These are phyloP conservation scores for Tubosaeta sp. DNA, from an alignment of 768 basidiomycete genomes.

Conservation along the genomic window DNA sequence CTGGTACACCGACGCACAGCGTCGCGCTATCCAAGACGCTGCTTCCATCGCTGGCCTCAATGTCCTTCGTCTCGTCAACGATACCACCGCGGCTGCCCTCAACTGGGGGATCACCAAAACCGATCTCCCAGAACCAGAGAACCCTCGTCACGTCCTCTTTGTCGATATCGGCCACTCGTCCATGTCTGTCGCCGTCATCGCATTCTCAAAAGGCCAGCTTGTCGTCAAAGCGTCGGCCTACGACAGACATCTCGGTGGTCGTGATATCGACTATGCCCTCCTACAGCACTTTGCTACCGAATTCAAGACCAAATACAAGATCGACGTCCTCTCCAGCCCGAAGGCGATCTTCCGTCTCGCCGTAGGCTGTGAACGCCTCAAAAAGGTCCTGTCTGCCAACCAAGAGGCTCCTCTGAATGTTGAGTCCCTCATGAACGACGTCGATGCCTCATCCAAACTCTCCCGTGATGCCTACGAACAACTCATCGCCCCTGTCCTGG, in stretches of 20 bases:
- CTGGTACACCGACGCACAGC: slow-evolving; percentile 94
- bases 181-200: slow-evolving; percentile 82
- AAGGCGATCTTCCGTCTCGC: slow-evolving; percentile 91
- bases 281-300: slow-evolving; percentile 84
- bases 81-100: slow-evolving; percentile 92
- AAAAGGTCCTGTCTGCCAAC: slow-evolving; percentile 96
- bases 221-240: slow-evolving; percentile 83
- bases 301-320: slow-evolving; percentile 97
- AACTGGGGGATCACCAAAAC: slow-evolving; percentile 99
- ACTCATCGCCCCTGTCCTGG: slow-evolving; percentile 72
- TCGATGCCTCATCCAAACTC: slow-evolving; percentile 87
- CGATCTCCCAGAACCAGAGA: slow-evolving; percentile 84
- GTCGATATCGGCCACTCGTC: slow-evolving; percentile 94
- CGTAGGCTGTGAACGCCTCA: slow-evolving; percentile 88
- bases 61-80: slow-evolving; percentile 92
- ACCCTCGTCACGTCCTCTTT: slow-evolving; percentile 84
- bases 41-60: slow-evolving; percentile 88
- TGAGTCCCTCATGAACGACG: slow-evolving; percentile 94
- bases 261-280: slow-evolving; percentile 92
- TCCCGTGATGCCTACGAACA: slow-evolving; percentile 78
- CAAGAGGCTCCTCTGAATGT: slow-evolving; percentile 83
- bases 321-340: slow-evolving; percentile 86
- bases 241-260: slow-evolving; percentile 91
- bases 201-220: slow-evolving; percentile 92
- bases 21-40: slow-evolving; percentile 86